These are phyloP conservation scores for Rhizoctonia solani DNA, from an alignment of 1,284 basidiomycete genomes.

Conservation along the genomic window DNA sequence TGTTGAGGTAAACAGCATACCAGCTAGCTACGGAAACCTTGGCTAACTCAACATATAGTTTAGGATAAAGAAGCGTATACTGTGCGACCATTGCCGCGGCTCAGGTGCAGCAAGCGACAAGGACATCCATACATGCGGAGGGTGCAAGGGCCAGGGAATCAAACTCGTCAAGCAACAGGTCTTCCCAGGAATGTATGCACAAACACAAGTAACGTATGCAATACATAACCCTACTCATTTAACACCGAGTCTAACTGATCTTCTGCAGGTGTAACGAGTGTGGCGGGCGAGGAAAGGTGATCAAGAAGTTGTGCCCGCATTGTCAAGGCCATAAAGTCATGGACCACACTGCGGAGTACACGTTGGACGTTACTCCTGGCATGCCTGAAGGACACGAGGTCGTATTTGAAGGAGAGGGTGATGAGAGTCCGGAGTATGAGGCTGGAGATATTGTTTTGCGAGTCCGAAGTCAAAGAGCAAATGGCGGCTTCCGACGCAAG, in stretches of 20 bases:
- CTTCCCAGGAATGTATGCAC: slow-evolving; percentile 91
- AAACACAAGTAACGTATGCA: slow-evolving; percentile 68
- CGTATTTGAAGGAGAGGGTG: slow-evolving; percentile 89
- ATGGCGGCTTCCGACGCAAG: slow-evolving; percentile 83
- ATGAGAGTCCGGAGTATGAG: slow-evolving; percentile 92
- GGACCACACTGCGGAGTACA: slow-evolving; percentile 79
- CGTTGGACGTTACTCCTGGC: slow-evolving; percentile 80
- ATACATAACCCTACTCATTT: background rate
- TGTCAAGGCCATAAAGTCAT: slow-evolving; percentile 84
- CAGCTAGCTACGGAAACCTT: background rate
- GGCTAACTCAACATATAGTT: slow-evolving; percentile 59
- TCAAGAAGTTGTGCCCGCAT: slow-evolving; percentile 75
- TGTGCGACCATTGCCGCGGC: slow-evolving; percentile 92
- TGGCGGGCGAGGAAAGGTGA: slow-evolving; percentile 77
- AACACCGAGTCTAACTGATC: background rate
- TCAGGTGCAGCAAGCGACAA: slow-evolving; percentile 84
- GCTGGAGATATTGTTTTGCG: slow-evolving; percentile 87
- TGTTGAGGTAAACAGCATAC: slow-evolving; percentile 34
- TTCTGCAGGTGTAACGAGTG: slow-evolving; percentile 66
- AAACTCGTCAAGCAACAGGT: slow-evolving; percentile 88
- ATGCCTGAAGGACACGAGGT: slow-evolving; percentile 91
- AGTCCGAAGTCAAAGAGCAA: slow-evolving; percentile 72
- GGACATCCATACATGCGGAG: slow-evolving; percentile 80
- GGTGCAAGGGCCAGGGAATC: slow-evolving; percentile 83
- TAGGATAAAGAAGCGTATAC: slow-evolving; percentile 82